Base-by-base conservation (phyloP, 1,284 basidiomycete genomes). In the Moesziomyces antarcticus region DNA sequence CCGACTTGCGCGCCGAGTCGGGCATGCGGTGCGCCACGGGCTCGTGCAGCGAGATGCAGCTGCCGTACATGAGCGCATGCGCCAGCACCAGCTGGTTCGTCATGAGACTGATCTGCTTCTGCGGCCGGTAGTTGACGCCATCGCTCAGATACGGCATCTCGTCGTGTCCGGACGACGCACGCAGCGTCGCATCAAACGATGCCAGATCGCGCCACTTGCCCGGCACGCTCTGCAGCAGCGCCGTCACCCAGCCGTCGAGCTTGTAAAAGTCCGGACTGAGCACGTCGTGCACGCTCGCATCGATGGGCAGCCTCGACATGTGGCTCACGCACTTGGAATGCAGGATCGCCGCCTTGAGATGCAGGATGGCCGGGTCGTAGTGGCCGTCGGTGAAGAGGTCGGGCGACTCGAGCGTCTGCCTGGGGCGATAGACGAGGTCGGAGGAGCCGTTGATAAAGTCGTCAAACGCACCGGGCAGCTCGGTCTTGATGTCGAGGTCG, bases 291-390 rank as follows among this genome's bases (percentile, higher is more conserved):
- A 73, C 61, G 2, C 50, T 49, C 3, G 69, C 67, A 4, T 70
- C 63, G 30, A 60, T 53, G 18, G 66, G 59, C 25, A 70, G 58
- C 48, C 72, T 61, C 41, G 72, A 74, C 62, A 74, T 74, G 56
- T 74, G 56, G 30, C 53, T 63, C 24, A 74, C 67, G 35, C 66
- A 70, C 50, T 62, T 64, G 42, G 67, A 66, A 35, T 74, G 59
- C 30, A 78, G 42, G 33, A 76, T 66, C 13, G 51, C 53, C n/a
- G 67, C 76, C 55, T 78, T 78, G 59, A 78, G 56, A 45, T 74
- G 67, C 8, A 73, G 53, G 33, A 67, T 49, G 30, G 57, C 59
- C 7, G 73, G 64, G 40, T 78, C 76, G 56, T 59, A 61, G 52
- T 73, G 76, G 21, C 65, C 56, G 1, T 57, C 59, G 42, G 70